phyloP scores from a whole-genome alignment of 371 early-diverging fungal species.

The Mucor plumbeus region DNA sequence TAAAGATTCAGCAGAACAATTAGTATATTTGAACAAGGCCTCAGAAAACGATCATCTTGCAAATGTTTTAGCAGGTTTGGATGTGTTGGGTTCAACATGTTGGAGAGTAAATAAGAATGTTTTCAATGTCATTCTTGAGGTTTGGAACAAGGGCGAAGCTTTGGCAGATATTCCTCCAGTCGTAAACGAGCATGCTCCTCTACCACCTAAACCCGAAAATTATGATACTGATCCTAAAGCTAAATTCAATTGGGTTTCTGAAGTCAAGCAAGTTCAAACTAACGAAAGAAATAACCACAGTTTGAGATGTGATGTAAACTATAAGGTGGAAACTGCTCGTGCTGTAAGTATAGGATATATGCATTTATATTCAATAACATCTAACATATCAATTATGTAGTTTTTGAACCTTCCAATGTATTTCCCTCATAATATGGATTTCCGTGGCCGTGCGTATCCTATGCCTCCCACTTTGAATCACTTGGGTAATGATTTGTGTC shows the following conservation, averaged over 20 bases:
- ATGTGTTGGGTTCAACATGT: constrained; percentile 88
- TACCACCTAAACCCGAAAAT: constrained; percentile 73
- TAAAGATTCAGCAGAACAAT: constrained; percentile 76
- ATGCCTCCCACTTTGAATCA: constrained; percentile 96
- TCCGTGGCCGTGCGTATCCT: constrained; percentile 98
- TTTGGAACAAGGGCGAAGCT: constrained; percentile 89
- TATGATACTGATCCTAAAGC: constrained; percentile 70
- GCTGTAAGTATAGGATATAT: constrained; percentile 63
- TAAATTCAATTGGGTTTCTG: constrained; percentile 58
- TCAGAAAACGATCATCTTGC: constrained; percentile 77
- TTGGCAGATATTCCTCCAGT: constrained; percentile 75
- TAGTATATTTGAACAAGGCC: constrained; percentile 79
- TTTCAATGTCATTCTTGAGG: constrained; percentile 76
- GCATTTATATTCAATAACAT: neutral
- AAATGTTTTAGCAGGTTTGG: constrained; percentile 78
- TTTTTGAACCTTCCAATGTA: constrained; percentile 89
- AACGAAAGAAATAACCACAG: constrained; percentile 80
- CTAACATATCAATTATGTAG: constrained; percentile 32
- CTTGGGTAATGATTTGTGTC: constrained; percentile 95
- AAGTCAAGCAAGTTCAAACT: constrained; percentile 55
- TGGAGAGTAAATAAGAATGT: constrained; percentile 92
- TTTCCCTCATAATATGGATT: constrained; percentile 98
- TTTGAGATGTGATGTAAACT: constrained; percentile 90
- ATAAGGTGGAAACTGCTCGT: constrained; percentile 95
- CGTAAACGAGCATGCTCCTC: constrained; percentile 34